Percentiles rank a stretch among this genome's conserved stretches.
These are phyloP conservation scores for Trebouxia sp. DNA, from an alignment of 139 green algal species.

Conservation along the genomic window DNA sequence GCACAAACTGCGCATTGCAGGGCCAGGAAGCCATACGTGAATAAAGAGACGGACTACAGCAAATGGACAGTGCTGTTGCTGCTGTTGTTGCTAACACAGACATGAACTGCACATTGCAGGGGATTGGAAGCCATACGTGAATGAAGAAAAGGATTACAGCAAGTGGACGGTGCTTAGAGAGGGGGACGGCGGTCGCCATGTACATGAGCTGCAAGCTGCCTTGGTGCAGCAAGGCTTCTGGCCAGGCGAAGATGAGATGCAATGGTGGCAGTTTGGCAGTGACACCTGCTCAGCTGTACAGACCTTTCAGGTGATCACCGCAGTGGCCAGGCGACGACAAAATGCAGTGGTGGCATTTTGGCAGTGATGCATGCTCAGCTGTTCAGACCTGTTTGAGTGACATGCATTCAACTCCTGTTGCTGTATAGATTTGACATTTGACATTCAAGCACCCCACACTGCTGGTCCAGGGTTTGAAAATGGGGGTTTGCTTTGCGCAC, in stretches of 20 bases:
- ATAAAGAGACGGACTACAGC: no score
- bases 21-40: no score
- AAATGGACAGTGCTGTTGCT: no score
- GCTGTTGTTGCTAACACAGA: no score
- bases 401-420: no score
- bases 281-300: constrained; percentile 55
- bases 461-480: no score
- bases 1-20: no score
- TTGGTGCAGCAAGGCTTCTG: constrained; percentile 51
- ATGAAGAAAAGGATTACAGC: constrained; percentile 2
- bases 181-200: constrained; percentile 61
- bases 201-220: constrained; percentile 61
- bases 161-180: constrained; percentile 63
- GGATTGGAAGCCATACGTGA: neutral
- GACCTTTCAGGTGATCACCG: constrained; percentile 53
- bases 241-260: constrained; percentile 61
- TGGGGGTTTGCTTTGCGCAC: no score
- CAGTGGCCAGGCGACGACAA: neutral
- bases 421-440: no score
- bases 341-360: neutral
- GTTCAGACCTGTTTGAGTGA: neutral
- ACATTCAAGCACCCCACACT: no score
- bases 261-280: constrained; percentile 68
- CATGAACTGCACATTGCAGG: no score
- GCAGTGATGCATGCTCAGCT: neutral